Evolutionary conservation across 1,284 basidiomycete species (phyloP), one percentile per base, ranked within the genome.

Genomic region (Ganoderma meredithae): DNA sequence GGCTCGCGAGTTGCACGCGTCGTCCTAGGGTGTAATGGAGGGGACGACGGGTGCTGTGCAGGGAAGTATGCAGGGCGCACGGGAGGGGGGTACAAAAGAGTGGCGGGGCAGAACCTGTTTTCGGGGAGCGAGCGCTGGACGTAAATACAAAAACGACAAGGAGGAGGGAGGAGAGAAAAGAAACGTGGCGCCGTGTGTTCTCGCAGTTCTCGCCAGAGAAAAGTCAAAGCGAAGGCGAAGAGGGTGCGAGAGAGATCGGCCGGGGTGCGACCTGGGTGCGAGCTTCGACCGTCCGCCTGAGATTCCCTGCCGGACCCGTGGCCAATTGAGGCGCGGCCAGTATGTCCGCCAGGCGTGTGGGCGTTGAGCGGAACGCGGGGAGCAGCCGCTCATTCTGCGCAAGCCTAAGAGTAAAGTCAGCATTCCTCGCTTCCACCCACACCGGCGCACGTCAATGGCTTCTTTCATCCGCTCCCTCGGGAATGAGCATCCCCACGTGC

Each of bases 271-370:
- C 39, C 56, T 55, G 49, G 62, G 59, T 40, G 2, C 58, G 22
- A 25, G 40, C n/a, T 41, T 60, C 58, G 33, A 36, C 39, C 58
- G 36, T 60, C 41, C 10, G 36, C 58, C 36, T 39, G 36, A n/a
- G 39, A 36, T 71, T 69, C 68, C 68, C 66, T 64, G 64, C 59
- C 39, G 47, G 47, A 12, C 10, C 47, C 47, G 68, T 64, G 61
- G 63, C 66, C 62, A 71, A 67, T 69, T 71, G 68, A 71, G 67
- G 65, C 39, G 64, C 60, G 64, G 27, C 55, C 55, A 39, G 55
- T 40, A 60, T 8, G 15, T 60, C 36, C 25, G 31, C 58, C 59
- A 64, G 53, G 59, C 66, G 66, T 60, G 66, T 62, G 63, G 64
- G 61, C 41, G 55, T 66, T 60, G 63, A 69, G 62, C 65, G 67